Percentiles rank a stretch among this genome's conserved stretches.
Conservation (phyloP, 495 filamentous ascomycete species). For the Penicillium lagena region DNA sequence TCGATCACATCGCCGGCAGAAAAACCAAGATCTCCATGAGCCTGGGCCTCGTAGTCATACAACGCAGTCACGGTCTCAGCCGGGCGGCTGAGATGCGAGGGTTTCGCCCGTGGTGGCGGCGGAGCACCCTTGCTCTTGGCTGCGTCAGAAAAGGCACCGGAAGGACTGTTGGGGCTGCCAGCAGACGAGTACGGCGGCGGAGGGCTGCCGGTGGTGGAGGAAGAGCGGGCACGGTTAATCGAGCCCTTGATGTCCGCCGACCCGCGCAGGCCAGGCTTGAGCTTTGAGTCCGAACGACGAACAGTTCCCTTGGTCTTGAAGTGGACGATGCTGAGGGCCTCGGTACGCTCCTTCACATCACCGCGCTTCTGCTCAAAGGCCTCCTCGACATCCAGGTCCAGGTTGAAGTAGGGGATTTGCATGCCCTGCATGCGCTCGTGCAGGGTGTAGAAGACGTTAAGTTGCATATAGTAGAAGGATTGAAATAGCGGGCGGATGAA, state of each 20-base stretch:
- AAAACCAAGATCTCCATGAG: constrained; percentile 91
- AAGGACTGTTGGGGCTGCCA: constrained; percentile 23
- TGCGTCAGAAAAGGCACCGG: constrained; percentile 53
- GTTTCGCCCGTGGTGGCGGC: constrained; percentile 90
- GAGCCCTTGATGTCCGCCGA: constrained; percentile 23
- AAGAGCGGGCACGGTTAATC: constrained; percentile 17
- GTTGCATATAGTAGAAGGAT: constrained; percentile 99
- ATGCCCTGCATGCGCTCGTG: constrained; percentile 96
- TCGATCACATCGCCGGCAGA: constrained; percentile 86
- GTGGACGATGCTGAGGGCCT: constrained; percentile 71
- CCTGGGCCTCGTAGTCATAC: constrained; percentile 95
- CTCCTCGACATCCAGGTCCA: constrained; percentile 81
- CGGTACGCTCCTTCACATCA: constrained; percentile 73
- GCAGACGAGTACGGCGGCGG: constrained; percentile 62
- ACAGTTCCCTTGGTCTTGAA: constrained; percentile 75
- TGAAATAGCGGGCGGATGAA: constrained; percentile 98
- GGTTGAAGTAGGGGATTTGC: constrained; percentile 95
- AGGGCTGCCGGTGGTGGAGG: constrained; percentile 47
- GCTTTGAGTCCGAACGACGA: constrained; percentile 40
- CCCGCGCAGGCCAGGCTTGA: constrained; percentile 33
- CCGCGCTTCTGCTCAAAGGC: constrained; percentile 85
- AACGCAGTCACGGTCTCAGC: constrained; percentile 73
- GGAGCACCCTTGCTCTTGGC: constrained; percentile 84
- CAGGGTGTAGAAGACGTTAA: constrained; percentile 98
- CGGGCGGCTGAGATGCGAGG: constrained; percentile 61